Conservation (phyloP, 208 protist species). For the Sergeia podlipaevii region DNA sequence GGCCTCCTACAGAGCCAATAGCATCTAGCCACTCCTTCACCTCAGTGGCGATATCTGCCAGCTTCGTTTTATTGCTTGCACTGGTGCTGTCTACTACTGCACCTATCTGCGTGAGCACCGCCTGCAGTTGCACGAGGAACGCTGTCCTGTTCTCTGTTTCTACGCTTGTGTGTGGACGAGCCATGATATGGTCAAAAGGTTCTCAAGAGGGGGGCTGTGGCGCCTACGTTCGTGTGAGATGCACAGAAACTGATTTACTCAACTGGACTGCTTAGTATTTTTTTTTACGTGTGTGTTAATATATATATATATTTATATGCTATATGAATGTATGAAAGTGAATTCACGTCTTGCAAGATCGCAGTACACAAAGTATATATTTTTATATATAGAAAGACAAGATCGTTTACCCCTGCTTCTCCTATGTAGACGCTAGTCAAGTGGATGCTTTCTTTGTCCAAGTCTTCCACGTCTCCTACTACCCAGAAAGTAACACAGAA, state of each 20-base stretch:
- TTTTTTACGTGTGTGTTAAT: constrained; percentile 2
- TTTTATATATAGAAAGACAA: background rate
- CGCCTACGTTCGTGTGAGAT: background rate
- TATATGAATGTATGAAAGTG: constrained; percentile 1
- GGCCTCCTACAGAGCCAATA: constrained; percentile 24
- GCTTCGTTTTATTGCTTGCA: constrained; percentile 44
- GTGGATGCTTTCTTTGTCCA: no score
- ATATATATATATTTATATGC: background rate
- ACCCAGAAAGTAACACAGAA: no score
- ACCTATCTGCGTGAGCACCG: constrained; percentile 52
- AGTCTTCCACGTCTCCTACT: no score
- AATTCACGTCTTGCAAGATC: background rate
- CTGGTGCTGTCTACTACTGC: constrained; percentile 35
- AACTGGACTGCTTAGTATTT: background rate
- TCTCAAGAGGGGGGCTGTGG: background rate
- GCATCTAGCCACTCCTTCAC: constrained; percentile 57
- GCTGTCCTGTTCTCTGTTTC: constrained; percentile 72
- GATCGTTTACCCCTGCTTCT: no score
- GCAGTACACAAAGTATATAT: background rate
- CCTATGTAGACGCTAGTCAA: no score
- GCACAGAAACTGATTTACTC: background rate
- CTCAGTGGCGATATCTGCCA: constrained; percentile 30
- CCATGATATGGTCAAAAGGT: constrained; percentile 9
- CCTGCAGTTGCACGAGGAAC: constrained; percentile 76
- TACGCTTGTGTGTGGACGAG: constrained; percentile 22